Conservation (phyloP, 2,329 filamentous ascomycete genomes). For the Juglanconis juglandina region DNA sequence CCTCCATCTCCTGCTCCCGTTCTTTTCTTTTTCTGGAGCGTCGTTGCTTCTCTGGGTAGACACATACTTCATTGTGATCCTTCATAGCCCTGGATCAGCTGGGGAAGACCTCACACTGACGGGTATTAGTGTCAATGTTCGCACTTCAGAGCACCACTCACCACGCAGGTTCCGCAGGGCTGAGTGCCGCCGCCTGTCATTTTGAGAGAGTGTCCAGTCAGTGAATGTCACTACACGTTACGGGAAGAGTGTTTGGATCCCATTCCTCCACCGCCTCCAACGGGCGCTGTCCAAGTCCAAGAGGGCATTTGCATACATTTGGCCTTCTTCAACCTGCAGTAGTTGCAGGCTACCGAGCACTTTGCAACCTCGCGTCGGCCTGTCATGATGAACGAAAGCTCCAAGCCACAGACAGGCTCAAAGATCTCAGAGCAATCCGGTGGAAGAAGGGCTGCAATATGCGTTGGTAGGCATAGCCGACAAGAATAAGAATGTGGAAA, state of each 20-base stretch:
- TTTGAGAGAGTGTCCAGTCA: no score
- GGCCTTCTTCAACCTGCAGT: slow-evolving; percentile 11
- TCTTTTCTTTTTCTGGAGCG: slow-evolving; percentile 1
- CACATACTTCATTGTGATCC: slow-evolving; percentile 6
- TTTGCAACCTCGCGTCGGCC: not conserved
- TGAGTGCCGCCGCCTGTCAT: slow-evolving; percentile 2
- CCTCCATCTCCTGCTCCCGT: not conserved
- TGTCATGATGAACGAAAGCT: not conserved
- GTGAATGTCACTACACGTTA: not conserved
- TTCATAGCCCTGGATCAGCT: not conserved
- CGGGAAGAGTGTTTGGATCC: no score
- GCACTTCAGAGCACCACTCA: not conserved
- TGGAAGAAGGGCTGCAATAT: no score
- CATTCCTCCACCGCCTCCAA: no score
- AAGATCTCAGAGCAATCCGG: not conserved
- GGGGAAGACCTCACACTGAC: not conserved
- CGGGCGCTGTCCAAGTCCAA: no score
- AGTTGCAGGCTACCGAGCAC: slow-evolving; percentile 3
- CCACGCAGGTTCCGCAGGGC: slow-evolving; percentile 3
- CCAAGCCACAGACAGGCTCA: not conserved
- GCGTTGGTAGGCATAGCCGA: no score
- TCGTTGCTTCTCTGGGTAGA: slow-evolving; percentile 2
- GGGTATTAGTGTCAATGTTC: not conserved
- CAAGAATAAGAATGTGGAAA: no score
- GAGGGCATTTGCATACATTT: not conserved